A percentile compares a stretch with the other conserved stretches of the same genome.
These are phyloP conservation scores for Hibiscus trionum DNA, from an alignment of 345 rosid species.

Conservation along the genomic window DNA sequence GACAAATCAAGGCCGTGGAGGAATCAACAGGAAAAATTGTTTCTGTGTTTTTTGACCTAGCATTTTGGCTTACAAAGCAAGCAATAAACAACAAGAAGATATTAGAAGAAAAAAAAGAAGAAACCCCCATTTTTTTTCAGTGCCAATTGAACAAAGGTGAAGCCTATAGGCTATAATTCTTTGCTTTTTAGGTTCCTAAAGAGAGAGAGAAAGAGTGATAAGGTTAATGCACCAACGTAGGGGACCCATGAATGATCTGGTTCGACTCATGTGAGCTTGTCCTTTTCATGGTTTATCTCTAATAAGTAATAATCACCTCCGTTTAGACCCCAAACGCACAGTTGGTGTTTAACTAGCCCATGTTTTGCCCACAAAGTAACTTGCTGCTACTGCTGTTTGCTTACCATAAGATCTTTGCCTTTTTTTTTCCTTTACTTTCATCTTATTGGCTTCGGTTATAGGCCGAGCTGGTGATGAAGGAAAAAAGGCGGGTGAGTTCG, in stretches of 20 bases:
- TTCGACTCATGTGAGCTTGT: conserved; percentile 75
- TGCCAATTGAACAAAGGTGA: conserved; percentile 8
- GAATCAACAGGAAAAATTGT: conserved; percentile 13
- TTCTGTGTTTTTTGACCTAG: conserved; percentile 29
- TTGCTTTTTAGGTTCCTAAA: conserved; percentile 17
- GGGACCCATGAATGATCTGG: conserved; percentile 80
- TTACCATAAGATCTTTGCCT: not conserved
- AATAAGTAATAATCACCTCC: conserved; percentile 14
- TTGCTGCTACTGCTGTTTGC: not conserved
- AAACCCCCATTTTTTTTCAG: not conserved
- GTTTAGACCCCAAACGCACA: conserved; percentile 14
- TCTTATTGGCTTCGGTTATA: not conserved
- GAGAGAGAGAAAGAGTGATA: conserved; percentile 12
- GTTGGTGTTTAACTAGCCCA: conserved; percentile 9
- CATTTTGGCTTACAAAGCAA: not conserved
- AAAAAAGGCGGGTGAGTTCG: not conserved
- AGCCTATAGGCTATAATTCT: not conserved
- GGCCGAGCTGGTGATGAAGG: not conserved
- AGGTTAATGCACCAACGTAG: conserved; percentile 24
- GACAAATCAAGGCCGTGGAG: conserved; percentile 11
- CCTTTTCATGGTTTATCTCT: conserved; percentile 30
- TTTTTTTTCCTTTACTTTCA: not conserved
- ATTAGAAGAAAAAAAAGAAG: not conserved
- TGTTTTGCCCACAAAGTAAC: not conserved
- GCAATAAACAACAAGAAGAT: conserved; percentile 21